Conservation (phyloP, 1,139 yeast genomes). For the Saccharomyces hybrid region DNA sequence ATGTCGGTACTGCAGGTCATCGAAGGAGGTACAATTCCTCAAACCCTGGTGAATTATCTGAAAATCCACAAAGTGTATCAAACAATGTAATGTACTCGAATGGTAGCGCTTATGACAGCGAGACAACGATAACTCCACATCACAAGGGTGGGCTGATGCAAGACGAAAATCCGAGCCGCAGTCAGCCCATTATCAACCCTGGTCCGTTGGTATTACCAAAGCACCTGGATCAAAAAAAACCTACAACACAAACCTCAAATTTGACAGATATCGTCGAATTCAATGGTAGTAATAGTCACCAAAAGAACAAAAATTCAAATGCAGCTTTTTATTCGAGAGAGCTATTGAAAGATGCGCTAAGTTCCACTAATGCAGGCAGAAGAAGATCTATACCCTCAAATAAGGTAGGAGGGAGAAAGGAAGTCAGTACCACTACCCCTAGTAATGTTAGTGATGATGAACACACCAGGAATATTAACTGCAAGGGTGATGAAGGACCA, state of each 20-base stretch:
- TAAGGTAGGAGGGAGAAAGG: neutral
- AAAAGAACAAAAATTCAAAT: neutral
- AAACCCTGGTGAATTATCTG: neutral
- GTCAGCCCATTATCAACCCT: neutral
- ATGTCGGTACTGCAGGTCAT: slow-evolving; percentile 12
- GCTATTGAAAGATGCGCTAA: slow-evolving; percentile 11
- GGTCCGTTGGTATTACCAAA: slow-evolving; percentile 5
- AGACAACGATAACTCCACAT: neutral
- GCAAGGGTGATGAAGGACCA: neutral
- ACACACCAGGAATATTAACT: neutral
- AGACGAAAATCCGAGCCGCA: neutral
- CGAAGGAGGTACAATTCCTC: slow-evolving; percentile 12
- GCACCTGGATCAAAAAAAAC: slow-evolving; percentile 5
- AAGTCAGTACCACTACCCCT: neutral
- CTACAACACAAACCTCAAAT: slow-evolving; percentile 11
- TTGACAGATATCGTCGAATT: slow-evolving; percentile 5
- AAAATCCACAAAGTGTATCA: slow-evolving; percentile 4
- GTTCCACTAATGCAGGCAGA: slow-evolving; percentile 2
- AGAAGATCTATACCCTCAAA: slow-evolving; percentile 4
- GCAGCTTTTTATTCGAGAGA: slow-evolving; percentile 7
- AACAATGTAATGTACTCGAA: neutral
- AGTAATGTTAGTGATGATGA: neutral
- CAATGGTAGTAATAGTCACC: slow-evolving; percentile 1
- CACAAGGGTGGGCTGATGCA: neutral
- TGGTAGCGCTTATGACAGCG: neutral